Percentiles rank a stretch among this genome's conserved stretches.
These are phyloP conservation scores for Vitrella brassicaformis DNA, from an alignment of 73 alveolate species.

Conservation along the genomic window DNA sequence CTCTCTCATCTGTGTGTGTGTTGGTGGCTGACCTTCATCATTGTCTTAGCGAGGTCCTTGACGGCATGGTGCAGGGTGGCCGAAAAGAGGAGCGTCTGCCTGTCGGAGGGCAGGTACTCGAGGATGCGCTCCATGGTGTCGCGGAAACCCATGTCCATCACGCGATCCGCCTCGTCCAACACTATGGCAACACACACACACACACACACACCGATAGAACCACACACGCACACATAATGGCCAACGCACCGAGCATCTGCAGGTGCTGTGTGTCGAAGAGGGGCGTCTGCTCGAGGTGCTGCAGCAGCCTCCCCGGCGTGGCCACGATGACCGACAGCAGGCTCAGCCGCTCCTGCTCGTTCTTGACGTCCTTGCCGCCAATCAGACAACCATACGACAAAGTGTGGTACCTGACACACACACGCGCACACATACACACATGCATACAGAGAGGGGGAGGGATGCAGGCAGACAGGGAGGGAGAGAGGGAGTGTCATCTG, in stretches of 20 bases:
- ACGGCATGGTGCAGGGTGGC: conserved; percentile 43
- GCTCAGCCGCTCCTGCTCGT: conserved; percentile 25
- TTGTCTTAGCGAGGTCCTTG: too few species aligned
- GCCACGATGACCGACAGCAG: conserved; percentile 27
- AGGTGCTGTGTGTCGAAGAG: conserved; percentile 26
- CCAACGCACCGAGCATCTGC: background rate
- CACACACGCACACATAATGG: background rate
- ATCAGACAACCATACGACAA: conserved; percentile 3
- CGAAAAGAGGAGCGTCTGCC: conserved; percentile 41
- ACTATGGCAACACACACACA: conserved; percentile 3
- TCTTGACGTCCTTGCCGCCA: conserved; percentile 3
- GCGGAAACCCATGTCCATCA: conserved; percentile 38
- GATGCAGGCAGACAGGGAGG: too few species aligned
- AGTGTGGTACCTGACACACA: background rate
- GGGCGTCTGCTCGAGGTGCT: conserved; percentile 42
- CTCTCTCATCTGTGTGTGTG: too few species aligned
- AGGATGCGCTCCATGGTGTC: conserved; percentile 29
- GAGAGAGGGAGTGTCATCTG: too few species aligned
- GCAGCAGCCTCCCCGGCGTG: conserved; percentile 45
- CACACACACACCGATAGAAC: background rate
- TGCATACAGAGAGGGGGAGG: too few species aligned
- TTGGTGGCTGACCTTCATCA: too few species aligned
- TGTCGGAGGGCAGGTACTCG: conserved; percentile 16
- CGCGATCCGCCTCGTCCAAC: conserved; percentile 41
- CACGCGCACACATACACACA: too few species aligned